Percentiles rank a stretch among this genome's conserved stretches.
phyloP scores from a whole-genome alignment of 305 asterid species.

The Fraxinus nigra region DNA sequence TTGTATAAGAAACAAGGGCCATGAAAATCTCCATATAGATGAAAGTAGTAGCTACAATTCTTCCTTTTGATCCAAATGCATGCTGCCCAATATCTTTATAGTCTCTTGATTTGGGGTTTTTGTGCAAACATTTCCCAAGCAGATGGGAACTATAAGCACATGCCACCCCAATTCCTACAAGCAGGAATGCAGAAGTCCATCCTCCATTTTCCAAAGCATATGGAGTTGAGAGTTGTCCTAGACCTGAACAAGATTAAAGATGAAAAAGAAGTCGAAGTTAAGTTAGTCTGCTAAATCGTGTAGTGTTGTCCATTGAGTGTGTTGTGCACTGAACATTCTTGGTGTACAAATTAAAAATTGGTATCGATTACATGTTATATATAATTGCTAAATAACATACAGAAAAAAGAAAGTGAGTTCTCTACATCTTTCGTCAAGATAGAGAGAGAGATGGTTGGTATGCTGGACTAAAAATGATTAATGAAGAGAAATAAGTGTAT shows the following conservation, averaged over 20 bases:
- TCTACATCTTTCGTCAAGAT: not conserved
- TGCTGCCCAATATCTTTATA: conserved; percentile 63
- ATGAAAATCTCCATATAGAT: conserved; percentile 68
- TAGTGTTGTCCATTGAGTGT: not conserved
- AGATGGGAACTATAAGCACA: conserved; percentile 54
- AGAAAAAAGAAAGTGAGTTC: not conserved
- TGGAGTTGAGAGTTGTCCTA: conserved; percentile 76
- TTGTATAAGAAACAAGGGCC: conserved; percentile 78
- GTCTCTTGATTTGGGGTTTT: conserved; percentile 49
- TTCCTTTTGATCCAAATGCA: conserved; percentile 64
- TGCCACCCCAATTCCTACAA: conserved; percentile 45
- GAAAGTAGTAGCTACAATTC: conserved; percentile 42
- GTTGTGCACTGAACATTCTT: not conserved
- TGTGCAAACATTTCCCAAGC: conserved; percentile 53
- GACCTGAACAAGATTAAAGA: conserved; percentile 34
- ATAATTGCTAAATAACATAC: not conserved
- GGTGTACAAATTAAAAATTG: not conserved
- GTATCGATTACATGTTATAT: not conserved
- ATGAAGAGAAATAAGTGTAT: not conserved
- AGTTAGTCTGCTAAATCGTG: not conserved
- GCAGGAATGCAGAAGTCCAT: conserved; percentile 55
- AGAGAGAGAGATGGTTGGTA: not conserved
- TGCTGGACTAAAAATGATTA: not conserved
- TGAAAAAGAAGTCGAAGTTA: not conserved
- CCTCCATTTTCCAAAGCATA: conserved; percentile 76